Conservation (phyloP, 1,139 yeast species). For the Maudiozyma humilis region DNA sequence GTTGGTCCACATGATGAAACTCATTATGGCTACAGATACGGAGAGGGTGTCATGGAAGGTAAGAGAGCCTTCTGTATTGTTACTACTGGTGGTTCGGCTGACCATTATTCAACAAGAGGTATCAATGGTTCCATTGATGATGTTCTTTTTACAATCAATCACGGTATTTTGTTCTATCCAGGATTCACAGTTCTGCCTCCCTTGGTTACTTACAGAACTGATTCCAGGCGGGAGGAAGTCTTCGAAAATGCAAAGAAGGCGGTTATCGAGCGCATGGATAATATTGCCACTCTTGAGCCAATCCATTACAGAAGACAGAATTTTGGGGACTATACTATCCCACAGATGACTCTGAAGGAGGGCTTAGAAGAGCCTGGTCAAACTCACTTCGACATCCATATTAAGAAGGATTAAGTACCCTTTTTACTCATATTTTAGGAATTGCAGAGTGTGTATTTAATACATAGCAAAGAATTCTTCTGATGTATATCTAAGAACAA, state of each 20-base stretch:
- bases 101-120: conserved; percentile 17
- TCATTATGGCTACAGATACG: conserved; percentile 16
- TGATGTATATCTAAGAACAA: too few species aligned
- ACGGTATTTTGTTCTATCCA: conserved; percentile 19
- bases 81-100: conserved; percentile 18
- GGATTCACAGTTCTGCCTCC: conserved; percentile 23
- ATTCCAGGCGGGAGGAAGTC: conserved; percentile 8
- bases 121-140: conserved; percentile 23
- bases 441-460: too few species aligned
- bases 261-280: conserved; percentile 10
- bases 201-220: conserved; percentile 14
- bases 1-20: conserved; percentile 11
- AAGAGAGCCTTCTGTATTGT: conserved; percentile 20
- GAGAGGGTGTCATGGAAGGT: conserved; percentile 20
- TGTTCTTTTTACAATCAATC: conserved; percentile 22
- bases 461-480: too few species aligned
- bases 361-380: conserved; percentile 14
- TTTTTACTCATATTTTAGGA: too few species aligned
- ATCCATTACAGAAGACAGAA: conserved; percentile 20
- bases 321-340: conserved; percentile 19
- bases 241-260: conserved; percentile 6
- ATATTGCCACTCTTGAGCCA: conserved; percentile 12
- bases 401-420: conserved; percentile 2
- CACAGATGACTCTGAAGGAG: conserved; percentile 10
- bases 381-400: conserved; percentile 12